Conservation (phyloP, 176 grass and related monocot species). For the Oropetium thomaeum region DNA sequence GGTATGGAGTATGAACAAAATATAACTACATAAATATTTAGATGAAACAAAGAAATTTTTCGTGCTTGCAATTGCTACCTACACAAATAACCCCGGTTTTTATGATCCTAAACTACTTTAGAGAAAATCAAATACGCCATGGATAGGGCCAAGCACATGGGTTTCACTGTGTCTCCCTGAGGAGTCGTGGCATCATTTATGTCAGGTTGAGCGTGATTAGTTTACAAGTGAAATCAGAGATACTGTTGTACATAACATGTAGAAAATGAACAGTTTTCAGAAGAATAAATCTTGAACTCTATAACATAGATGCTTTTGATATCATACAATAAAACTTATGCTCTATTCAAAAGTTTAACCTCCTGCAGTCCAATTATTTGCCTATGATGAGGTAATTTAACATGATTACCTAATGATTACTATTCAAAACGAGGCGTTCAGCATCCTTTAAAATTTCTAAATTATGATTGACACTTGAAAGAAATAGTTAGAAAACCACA, state of each 20-base stretch:
- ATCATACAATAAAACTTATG: neutral
- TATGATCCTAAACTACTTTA: too few species aligned
- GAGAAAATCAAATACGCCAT: too few species aligned
- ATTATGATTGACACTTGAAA: neutral
- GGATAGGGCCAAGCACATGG: too few species aligned
- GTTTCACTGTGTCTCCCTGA: too few species aligned
- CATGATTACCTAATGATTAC: neutral
- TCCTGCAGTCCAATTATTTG: neutral
- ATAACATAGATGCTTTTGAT: neutral
- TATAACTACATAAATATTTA: neutral
- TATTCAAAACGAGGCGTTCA: neutral
- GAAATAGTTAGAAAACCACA: neutral
- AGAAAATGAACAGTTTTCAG: too few species aligned
- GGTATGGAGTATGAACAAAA: neutral
- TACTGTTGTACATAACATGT: too few species aligned
- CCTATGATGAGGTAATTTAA: neutral
- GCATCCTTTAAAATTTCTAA: neutral
- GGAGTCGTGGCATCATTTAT: too few species aligned
- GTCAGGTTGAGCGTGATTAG: too few species aligned
- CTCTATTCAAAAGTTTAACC: neutral
- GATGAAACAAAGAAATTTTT: too few species aligned
- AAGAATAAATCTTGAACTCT: neutral
- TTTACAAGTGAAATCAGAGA: too few species aligned
- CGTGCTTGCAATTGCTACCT: too few species aligned
- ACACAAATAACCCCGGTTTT: too few species aligned